Evolutionary conservation across 2,329 filamentous ascomycete genomes (phyloP), one percentile per base, ranked within the genome.

Genomic region (Aspergillus sp.): DNA sequence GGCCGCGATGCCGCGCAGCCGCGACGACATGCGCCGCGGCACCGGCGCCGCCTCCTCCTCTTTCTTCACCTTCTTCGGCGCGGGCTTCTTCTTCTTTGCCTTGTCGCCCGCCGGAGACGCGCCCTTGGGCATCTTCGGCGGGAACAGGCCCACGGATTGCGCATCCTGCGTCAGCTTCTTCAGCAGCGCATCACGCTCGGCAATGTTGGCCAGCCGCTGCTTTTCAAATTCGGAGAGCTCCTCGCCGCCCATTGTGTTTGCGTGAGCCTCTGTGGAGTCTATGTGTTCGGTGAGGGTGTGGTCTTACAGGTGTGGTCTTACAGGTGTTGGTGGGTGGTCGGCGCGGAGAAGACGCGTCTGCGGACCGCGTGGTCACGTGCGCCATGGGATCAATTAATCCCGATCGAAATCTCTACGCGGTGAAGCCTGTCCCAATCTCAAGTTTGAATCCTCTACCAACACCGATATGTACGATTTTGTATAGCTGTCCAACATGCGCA

Each of bases 151-250:
- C 0, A 89, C 85, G 0, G 87, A 82, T 2, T 84, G 83, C 2
- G 82, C 80, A 63, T 85, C 82, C 59, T 82, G 76, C 33, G 88
- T 86, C 1, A 95, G 82, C 54, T 91, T 87, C 54, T 88, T 88
- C 0, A 96, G 73, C 0, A 96, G 79, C 67, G 87, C 89, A 70
- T 93, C 87, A 62, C 95, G 94, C 49, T 89, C 86, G 0, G 87
- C 89, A 38, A 95, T 95, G 60, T 96, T 96, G 55, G 91, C 90
- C 14, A 90, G 82, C 0, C 92, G 82, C 60, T 89, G 85, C 63
- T 86, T 85, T 77, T 96, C 92, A 71, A 95, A 96, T 36, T 90
- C 89, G 71, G 89, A 95, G 62, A 95, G 76, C 33, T 82, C 82
- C 26, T 75, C 68, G 63, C 80, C 54, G 57, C 47, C 52, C 51